phyloP scores from a whole-genome alignment of 1,139 yeast genomes.

The Yamadazyma aaseri region DNA sequence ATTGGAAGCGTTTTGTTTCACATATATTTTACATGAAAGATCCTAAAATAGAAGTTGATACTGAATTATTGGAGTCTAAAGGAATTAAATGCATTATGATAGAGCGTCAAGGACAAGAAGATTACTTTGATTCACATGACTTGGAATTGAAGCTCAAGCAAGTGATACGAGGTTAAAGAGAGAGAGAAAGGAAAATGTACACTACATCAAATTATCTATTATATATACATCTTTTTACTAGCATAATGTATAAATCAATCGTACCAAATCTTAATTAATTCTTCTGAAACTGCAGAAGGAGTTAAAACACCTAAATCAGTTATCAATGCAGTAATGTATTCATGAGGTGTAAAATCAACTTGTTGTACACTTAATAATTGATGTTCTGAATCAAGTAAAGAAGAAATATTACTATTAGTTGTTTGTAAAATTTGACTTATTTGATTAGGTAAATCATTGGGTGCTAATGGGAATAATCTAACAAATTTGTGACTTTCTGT shows the following conservation, averaged over 20 bases:
- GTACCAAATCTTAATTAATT: constrained; percentile 96
- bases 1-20: constrained; percentile 49
- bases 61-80: constrained; percentile 27
- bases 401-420: constrained; percentile 8
- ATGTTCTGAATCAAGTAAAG: constrained; percentile 18
- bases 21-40: constrained; percentile 55
- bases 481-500: constrained; percentile 97
- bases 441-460: constrained; percentile 82
- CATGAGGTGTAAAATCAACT: constrained; percentile 94
- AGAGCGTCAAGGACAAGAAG: constrained; percentile 19
- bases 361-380: constrained; percentile 37
- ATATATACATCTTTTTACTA: neutral
- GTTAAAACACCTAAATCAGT: constrained; percentile 96
- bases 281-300: constrained; percentile 97
- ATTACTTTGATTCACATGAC: constrained; percentile 40
- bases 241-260: constrained; percentile 42
- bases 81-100: constrained; percentile 53
- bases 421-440: constrained; percentile 34
- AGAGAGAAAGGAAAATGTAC: neutral
- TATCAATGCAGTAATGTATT: constrained; percentile 89
- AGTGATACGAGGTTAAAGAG: neutral
- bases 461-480: constrained; percentile 90
- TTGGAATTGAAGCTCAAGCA: constrained; percentile 27
- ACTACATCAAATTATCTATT: neutral
- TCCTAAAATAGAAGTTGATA: constrained; percentile 49